Evolutionary conservation across 345 rosid species (phyloP).

Genomic region (Garcia nutans): DNA sequence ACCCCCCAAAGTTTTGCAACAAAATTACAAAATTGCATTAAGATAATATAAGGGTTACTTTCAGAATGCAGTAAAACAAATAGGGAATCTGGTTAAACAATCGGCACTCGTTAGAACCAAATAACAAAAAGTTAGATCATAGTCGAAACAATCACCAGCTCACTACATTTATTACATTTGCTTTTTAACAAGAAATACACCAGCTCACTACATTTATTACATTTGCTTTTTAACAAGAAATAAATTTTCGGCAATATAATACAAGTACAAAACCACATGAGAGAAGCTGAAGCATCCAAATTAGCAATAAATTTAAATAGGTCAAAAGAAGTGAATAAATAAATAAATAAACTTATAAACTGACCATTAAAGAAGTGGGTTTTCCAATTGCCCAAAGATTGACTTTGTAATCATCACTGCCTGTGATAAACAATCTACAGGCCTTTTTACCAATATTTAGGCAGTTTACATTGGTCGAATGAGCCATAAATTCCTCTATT

Average conservation of each 20-base stretch:
- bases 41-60: background rate
- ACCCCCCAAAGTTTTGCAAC: background rate
- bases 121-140: background rate
- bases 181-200: background rate
- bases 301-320: background rate
- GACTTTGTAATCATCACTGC: constrained; percentile 88
- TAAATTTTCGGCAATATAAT: background rate
- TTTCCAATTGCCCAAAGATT: constrained; percentile 96
- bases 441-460: constrained; percentile 75
- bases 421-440: constrained; percentile 68
- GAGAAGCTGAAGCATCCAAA: background rate
- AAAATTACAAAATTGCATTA: background rate
- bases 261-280: background rate
- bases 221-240: background rate
- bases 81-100: background rate
- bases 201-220: background rate
- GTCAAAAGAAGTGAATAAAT: background rate
- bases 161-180: background rate
- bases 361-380: constrained; percentile 80
- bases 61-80: background rate
- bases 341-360: constrained; percentile 17
- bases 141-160: background rate
- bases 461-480: constrained; percentile 80
- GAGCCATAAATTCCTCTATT: constrained; percentile 95
- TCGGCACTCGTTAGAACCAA: background rate